Evolutionary conservation across 352 stramenopile species (phyloP).

Genomic region (Pythium monospermum): DNA sequence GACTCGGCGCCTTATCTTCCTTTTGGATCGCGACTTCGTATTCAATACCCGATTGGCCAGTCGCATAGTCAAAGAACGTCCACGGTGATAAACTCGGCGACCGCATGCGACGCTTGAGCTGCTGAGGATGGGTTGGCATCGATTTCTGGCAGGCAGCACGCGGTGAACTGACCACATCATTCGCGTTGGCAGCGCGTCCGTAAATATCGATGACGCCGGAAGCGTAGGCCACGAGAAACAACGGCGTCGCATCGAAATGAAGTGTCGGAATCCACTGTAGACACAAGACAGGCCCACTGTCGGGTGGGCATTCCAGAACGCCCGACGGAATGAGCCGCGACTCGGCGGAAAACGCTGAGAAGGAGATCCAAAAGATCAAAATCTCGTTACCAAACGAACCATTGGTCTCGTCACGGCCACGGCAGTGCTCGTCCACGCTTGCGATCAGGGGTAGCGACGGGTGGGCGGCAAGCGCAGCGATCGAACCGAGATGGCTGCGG

Average conservation of each 20-base stretch:
- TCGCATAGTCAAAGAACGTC: conserved; percentile 69
- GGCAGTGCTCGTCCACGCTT: conserved; percentile 43
- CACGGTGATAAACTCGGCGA: conserved; percentile 57
- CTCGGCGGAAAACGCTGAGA: conserved; percentile 76
- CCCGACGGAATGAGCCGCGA: conserved; percentile 76
- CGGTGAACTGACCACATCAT: conserved; percentile 55
- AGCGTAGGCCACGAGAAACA: conserved; percentile 60
- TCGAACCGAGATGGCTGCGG: conserved; percentile 59
- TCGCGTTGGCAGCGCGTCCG: conserved; percentile 41
- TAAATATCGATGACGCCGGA: conserved; percentile 65
- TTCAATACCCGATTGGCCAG: conserved; percentile 56
- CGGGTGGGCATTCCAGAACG: conserved; percentile 45
- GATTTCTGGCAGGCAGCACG: conserved; percentile 12
- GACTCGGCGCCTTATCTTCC: conserved; percentile 11
- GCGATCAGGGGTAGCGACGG: conserved; percentile 71
- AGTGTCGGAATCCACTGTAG: conserved; percentile 77
- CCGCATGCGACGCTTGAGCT: conserved; percentile 8
- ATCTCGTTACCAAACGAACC: conserved; percentile 38
- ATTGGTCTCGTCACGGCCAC: conserved; percentile 10
- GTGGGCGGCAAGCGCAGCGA: conserved; percentile 65
- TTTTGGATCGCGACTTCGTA: conserved; percentile 64
- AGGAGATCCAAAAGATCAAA: conserved; percentile 81
- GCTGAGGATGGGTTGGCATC: background rate
- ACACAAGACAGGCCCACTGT: conserved; percentile 52
- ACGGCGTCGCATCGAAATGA: conserved; percentile 74